These are phyloP conservation scores for Kodamaea jinghongensis DNA, from an alignment of 805 yeast genomes.

Conservation along the genomic window DNA sequence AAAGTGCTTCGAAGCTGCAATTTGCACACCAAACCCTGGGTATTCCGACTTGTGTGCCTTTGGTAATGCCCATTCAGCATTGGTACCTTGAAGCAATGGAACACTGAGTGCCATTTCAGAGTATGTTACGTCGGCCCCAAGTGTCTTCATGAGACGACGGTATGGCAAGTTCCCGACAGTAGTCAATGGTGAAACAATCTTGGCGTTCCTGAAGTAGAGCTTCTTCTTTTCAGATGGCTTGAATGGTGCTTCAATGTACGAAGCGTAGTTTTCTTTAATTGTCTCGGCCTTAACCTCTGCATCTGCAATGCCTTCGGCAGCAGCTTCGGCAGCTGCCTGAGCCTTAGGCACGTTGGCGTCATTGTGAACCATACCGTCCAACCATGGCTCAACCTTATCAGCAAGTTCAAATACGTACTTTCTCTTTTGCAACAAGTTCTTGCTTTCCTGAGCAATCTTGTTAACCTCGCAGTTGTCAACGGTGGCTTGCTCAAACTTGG, in stretches of 20 bases:
- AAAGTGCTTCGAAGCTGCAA: conserved; percentile 90
- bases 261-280: conserved; percentile 34
- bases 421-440: conserved; percentile 56
- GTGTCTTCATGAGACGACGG: conserved; percentile 83
- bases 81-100: conserved; percentile 85
- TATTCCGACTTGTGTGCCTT: conserved; percentile 79
- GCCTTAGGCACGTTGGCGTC: conserved; percentile 37
- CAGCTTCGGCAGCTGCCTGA: conserved; percentile 28
- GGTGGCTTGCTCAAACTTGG: conserved; percentile 29
- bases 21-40: conserved; percentile 91
- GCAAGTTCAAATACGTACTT: conserved; percentile 57
- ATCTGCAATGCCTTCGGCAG: conserved; percentile 22
- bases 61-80: conserved; percentile 96
- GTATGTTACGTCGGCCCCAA: conserved; percentile 92
- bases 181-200: conserved; percentile 91
- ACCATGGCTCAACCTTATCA: conserved; percentile 55
- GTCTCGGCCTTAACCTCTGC: conserved; percentile 10
- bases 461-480: conserved; percentile 59
- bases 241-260: conserved; percentile 76
- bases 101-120: conserved; percentile 91
- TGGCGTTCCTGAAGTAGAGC: conserved; percentile 65
- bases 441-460: conserved; percentile 47
- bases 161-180: conserved; percentile 97
- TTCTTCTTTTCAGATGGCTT: conserved; percentile 78
- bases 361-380: conserved; percentile 58